Evolutionary conservation across 2,329 filamentous ascomycete species (phyloP), one percentile per base, ranked within the genome.

Genomic region (Neocucurbitaria cava): DNA sequence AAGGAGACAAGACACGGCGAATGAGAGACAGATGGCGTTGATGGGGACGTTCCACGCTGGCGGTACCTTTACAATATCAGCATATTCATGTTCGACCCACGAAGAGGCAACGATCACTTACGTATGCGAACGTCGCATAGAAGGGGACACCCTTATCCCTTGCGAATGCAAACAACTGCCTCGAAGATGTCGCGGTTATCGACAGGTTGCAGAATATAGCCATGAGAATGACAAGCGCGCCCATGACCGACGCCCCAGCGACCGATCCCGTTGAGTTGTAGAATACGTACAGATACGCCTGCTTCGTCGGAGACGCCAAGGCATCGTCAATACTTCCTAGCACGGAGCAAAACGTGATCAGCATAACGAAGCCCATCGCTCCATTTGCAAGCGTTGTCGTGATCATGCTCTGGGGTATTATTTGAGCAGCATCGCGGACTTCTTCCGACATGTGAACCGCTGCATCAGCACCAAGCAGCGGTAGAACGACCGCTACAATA

Each of bases 321-420:
- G 41, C 41, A 43, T 43, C 41, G n/a, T 43, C 41, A 17, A 43
- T 17, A 24, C 24, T 43, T 5, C 41, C 41, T 13, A 43, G 13
- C 2, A 30, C 24, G 5, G 41, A 43, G 24, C 41, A 43, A 11
- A 83, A 60, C 1, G 66, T 68, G 17, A 66, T 52, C 51, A 63
- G 52, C 66, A 76, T 75, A 40, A 74, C 58, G 28, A 77, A 65
- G 10, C 75, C 76, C 35, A 76, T 65, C 10, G 68, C 46, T 13
- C 74, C 73, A 47, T 78, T 78, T 33, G 76, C 54, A 24, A 74
- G 46, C 26, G 74, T 59, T 1, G 74, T 75, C 30, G 64, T 65
- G 21, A 79, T 66, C 76, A 79, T 78, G 36, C 70, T 74, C 28
- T 63, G 61, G 2, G 77, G 77, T 7, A 74, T 56, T 1, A 59